Percentiles rank a stretch among this genome's conserved stretches.
These are phyloP conservation scores for Nicotiana undulata DNA, from an alignment of 257 asterid species.

Conservation along the genomic window DNA sequence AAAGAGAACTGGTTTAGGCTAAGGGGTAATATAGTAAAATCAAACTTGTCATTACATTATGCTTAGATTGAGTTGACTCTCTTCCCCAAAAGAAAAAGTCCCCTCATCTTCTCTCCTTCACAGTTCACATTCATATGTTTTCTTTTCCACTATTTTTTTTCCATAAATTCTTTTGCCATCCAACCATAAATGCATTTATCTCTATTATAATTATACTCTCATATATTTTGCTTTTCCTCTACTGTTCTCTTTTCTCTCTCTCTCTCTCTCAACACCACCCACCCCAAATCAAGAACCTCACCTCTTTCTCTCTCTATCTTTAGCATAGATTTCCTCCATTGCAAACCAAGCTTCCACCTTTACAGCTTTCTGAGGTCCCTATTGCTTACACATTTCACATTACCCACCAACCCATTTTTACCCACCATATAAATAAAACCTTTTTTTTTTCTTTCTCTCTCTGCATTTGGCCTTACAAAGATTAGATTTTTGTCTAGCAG, in stretches of 20 bases:
- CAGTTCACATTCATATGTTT: conserved; percentile 1
- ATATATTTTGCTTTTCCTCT: conserved; percentile 34
- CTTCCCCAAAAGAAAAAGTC: conserved; percentile 1
- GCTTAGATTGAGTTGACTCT: conserved; percentile 5
- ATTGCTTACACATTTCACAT: conserved; percentile 34
- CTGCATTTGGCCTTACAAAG: conserved; percentile 24
- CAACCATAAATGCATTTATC: conserved; percentile 40
- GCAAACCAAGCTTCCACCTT: conserved; percentile 57
- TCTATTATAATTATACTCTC: background rate
- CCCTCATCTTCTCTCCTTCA: background rate
- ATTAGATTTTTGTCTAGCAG: conserved; percentile 50
- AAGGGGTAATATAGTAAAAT: conserved; percentile 12
- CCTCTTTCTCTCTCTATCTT: conserved; percentile 10
- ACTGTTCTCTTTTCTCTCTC: conserved; percentile 9
- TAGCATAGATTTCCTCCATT: conserved; percentile 59
- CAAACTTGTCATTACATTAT: background rate
- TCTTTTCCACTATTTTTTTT: background rate
- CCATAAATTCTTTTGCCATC: conserved; percentile 1
- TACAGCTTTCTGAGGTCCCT: conserved; percentile 40
- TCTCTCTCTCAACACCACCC: background rate
- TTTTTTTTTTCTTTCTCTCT: background rate
- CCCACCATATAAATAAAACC: conserved; percentile 6
- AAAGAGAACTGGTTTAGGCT: background rate
- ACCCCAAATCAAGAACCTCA: conserved; percentile 7
- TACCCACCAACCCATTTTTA: conserved; percentile 26